These are phyloP conservation scores for Stevia rebaudiana DNA, from an alignment of 140 eudicot species.

Conservation along the genomic window DNA sequence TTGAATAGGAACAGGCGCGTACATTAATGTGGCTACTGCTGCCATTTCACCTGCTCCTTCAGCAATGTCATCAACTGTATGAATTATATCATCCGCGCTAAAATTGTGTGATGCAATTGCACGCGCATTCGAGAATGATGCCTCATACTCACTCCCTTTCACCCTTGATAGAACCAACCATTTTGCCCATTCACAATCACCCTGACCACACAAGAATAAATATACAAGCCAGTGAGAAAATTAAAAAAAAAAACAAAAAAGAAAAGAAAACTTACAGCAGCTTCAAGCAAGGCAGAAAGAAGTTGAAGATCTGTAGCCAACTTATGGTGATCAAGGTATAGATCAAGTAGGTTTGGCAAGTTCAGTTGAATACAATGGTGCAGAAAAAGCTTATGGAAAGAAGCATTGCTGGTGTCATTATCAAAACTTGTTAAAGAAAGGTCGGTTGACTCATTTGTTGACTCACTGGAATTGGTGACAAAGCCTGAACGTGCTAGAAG, in stretches of 20 bases:
- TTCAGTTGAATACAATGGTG: slow-evolving; percentile 67
- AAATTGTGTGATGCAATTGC: slow-evolving; percentile 52
- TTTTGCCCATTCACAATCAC: slow-evolving; percentile 87
- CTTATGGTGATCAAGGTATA: slow-evolving; percentile 87
- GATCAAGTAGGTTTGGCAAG: slow-evolving; percentile 79
- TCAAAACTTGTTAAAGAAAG: slow-evolving; percentile 24
- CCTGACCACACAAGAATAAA: slow-evolving; percentile 40
- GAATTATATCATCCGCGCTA: slow-evolving; percentile 50
- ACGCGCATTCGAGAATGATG: slow-evolving; percentile 91
- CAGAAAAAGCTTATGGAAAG: slow-evolving; percentile 64
- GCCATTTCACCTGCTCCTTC: slow-evolving; percentile 98
- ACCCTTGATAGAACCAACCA: slow-evolving; percentile 75
- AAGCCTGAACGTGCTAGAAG: slow-evolving; percentile 76
- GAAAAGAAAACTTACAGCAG: slow-evolving; percentile 48
- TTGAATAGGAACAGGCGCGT: slow-evolving; percentile 82
- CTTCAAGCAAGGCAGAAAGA: slow-evolving; percentile 51
- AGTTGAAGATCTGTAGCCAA: slow-evolving; percentile 54
- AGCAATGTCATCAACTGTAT: slow-evolving; percentile 93
- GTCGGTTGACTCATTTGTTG: slow-evolving; percentile 40
- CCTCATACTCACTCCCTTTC: slow-evolving; percentile 84
- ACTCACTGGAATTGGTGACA: slow-evolving; percentile 31
- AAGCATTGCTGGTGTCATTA: slow-evolving; percentile 35
- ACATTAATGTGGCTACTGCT: slow-evolving; percentile 91
- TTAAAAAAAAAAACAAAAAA: not conserved
- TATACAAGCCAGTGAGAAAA: slow-evolving; percentile 15